Percentiles rank a stretch among this genome's conserved stretches.
These are phyloP conservation scores for Elaphomyces granulatus DNA, from an alignment of 495 filamentous ascomycete species.

Conservation along the genomic window DNA sequence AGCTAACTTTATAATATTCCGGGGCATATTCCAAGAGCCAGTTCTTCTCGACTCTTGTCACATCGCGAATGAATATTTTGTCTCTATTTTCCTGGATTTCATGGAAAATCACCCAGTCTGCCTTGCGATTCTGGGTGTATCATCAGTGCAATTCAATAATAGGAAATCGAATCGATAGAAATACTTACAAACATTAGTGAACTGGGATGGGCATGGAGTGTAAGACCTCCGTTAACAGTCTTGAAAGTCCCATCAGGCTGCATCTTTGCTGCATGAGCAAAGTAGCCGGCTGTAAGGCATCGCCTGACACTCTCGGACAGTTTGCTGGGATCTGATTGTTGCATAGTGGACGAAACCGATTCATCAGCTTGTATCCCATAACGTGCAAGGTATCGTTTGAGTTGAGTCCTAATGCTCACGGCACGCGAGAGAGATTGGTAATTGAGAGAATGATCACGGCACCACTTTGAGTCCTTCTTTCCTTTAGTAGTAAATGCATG, in stretches of 20 bases:
- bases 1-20: slow-evolving; percentile 58
- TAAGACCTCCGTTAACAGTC: slow-evolving; percentile 57
- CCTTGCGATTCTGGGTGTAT: slow-evolving; percentile 60
- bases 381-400: slow-evolving; percentile 75
- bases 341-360: slow-evolving; percentile 22
- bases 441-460: slow-evolving; percentile 72
- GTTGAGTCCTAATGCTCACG: slow-evolving; percentile 71
- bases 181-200: slow-evolving; percentile 83
- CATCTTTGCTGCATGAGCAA: slow-evolving; percentile 93
- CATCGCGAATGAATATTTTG: slow-evolving; percentile 84
- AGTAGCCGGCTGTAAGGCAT: slow-evolving; percentile 84
- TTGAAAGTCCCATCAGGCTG: slow-evolving; percentile 84
- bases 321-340: slow-evolving; percentile 22
- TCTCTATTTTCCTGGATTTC: slow-evolving; percentile 84
- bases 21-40: slow-evolving; percentile 87
- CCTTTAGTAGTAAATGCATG: slow-evolving; percentile 78
- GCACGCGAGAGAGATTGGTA: slow-evolving; percentile 70
- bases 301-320: slow-evolving; percentile 62
- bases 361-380: slow-evolving; percentile 66
- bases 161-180: neutral
- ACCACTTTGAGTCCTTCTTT: slow-evolving; percentile 75
- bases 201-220: slow-evolving; percentile 79
- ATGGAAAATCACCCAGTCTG: slow-evolving; percentile 95
- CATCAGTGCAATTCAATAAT: slow-evolving; percentile 8
- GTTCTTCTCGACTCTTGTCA: slow-evolving; percentile 78